Evolutionary conservation across 805 yeast genomes (phyloP).

Genomic region (Candida patagonica): DNA sequence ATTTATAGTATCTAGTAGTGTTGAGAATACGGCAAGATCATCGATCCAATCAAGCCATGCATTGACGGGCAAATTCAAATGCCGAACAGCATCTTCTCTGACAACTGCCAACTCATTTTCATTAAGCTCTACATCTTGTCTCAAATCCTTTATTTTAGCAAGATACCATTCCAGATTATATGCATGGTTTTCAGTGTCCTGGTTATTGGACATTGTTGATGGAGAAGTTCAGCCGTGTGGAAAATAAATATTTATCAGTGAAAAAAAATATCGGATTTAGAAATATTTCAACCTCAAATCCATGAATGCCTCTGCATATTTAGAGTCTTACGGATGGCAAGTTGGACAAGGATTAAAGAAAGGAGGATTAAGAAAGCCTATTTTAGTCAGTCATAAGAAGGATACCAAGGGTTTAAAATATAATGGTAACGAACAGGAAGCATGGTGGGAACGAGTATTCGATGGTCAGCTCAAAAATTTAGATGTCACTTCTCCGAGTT

Average conservation of each 20-base stretch:
- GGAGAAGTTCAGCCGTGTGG: neutral
- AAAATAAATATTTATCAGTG: neutral
- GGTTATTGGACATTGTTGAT: neutral
- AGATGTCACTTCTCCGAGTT: conserved; percentile 37
- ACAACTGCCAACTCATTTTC: neutral
- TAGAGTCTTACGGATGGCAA: conserved; percentile 79
- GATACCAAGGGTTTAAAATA: conserved; percentile 89
- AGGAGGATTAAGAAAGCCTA: conserved; percentile 79
- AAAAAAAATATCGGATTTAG: too few relatives aligned
- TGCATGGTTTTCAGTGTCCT: neutral
- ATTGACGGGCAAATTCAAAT: conserved; percentile 2
- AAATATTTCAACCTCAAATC: neutral
- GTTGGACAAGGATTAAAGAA: conserved; percentile 77
- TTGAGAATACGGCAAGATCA: neutral
- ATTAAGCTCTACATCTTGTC: neutral
- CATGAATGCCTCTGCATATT: conserved; percentile 71
- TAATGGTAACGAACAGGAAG: conserved; percentile 61
- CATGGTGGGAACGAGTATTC: conserved; percentile 96
- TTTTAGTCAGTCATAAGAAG: conserved; percentile 80
- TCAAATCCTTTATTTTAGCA: neutral
- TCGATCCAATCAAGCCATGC: conserved; percentile 9
- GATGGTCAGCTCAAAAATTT: conserved; percentile 83
- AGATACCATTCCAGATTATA: neutral
- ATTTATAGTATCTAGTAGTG: neutral
- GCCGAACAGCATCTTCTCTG: neutral